phyloP scores from a whole-genome alignment of 371 early-diverging fungal species.

The Gilbertella persicaria region DNA sequence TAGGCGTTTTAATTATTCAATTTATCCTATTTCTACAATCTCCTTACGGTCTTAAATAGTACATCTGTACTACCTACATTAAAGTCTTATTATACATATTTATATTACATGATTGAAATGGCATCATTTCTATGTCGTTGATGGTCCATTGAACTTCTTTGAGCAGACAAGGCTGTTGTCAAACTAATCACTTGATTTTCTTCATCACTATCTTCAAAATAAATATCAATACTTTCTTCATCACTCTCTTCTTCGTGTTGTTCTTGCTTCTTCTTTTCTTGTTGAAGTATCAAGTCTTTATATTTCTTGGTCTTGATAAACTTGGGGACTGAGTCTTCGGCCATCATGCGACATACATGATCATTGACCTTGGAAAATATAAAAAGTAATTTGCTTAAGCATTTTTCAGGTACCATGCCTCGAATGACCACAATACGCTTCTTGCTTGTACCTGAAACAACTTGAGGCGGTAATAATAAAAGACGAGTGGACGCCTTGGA shows the following conservation, averaged over 20 bases:
- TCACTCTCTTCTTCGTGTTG: background rate
- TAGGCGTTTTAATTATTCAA: no score
- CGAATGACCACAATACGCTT: constrained; percentile 7
- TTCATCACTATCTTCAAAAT: constrained; percentile 7
- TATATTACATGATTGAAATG: background rate
- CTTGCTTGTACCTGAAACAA: background rate
- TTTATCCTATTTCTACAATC: no score
- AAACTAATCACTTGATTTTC: constrained; percentile 1
- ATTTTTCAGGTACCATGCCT: constrained; percentile 15
- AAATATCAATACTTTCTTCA: background rate
- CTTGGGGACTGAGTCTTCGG: constrained; percentile 78
- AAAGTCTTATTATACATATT: no score
- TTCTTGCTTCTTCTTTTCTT: constrained; percentile 2
- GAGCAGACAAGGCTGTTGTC: constrained; percentile 8
- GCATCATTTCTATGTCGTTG: background rate
- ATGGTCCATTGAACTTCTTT: constrained; percentile 7
- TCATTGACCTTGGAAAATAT: constrained; percentile 65
- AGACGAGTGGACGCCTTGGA: background rate
- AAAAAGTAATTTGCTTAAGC: constrained; percentile 31
- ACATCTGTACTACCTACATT: no score
- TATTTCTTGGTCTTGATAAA: constrained; percentile 70
- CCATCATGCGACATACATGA: constrained; percentile 74
- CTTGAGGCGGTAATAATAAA: constrained; percentile 15
- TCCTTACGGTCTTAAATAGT: no score
- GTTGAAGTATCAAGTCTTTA: constrained; percentile 22